These are phyloP conservation scores for Platanthera guangdongensis DNA, from an alignment of 106 monocot species.

Conservation along the genomic window DNA sequence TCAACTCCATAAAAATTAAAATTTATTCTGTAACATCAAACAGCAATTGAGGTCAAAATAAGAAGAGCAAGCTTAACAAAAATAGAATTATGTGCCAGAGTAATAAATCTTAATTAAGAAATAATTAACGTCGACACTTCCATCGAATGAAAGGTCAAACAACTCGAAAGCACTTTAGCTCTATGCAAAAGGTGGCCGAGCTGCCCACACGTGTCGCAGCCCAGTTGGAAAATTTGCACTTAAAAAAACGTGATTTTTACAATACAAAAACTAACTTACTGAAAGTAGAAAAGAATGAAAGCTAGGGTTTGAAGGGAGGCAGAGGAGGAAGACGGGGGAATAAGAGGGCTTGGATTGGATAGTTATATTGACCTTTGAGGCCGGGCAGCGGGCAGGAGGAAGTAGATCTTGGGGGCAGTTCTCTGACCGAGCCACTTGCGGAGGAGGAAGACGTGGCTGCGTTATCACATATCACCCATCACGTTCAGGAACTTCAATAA, in stretches of 20 bases:
- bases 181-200: conserved; percentile 6
- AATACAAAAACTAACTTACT: neutral
- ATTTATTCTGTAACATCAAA: too few relatives aligned
- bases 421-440: neutral
- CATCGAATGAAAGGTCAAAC: neutral
- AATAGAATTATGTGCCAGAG: neutral
- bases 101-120: neutral
- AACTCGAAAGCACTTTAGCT: neutral
- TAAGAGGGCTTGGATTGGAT: neutral
- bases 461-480: neutral
- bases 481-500: neutral
- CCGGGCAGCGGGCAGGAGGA: neutral
- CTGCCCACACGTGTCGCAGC: conserved; percentile 4
- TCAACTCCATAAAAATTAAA: too few relatives aligned
- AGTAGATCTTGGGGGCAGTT: neutral
- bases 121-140: neutral
- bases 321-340: neutral
- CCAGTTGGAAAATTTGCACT: neutral
- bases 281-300: neutral
- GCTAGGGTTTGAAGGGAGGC: neutral
- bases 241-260: neutral
- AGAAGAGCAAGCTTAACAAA: too few relatives aligned
- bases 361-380: neutral
- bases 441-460: neutral
- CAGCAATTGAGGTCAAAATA: too few relatives aligned